Evolutionary conservation across 2,329 filamentous ascomycete species (phyloP).

Genomic region (Aspergillus latus): DNA sequence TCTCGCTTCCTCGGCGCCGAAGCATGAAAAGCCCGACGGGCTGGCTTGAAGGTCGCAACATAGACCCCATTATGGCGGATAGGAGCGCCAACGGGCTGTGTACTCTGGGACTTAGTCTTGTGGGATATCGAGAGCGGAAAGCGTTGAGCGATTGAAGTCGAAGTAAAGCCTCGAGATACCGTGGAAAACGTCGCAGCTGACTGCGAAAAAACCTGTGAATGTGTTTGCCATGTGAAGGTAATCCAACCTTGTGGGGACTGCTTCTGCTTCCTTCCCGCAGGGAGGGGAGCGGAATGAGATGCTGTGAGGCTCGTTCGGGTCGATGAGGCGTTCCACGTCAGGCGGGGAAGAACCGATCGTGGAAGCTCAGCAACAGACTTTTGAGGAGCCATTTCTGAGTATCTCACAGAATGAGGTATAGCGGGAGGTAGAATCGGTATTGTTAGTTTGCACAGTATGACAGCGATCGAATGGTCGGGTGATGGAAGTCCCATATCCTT

Average conservation of each 20-base stretch:
- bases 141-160: constrained; percentile 24
- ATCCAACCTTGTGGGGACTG: constrained; percentile 26
- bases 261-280: constrained; percentile 24
- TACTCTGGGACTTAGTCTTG: constrained; percentile 15
- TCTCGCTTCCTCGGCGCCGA: constrained; percentile 65
- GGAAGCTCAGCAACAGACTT: constrained; percentile 46
- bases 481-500: too few relatives aligned
- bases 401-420: background rate
- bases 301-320: constrained; percentile 32
- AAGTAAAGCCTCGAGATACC: constrained; percentile 16
- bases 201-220: constrained; percentile 11
- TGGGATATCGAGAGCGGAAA: constrained; percentile 16
- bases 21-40: constrained; percentile 60
- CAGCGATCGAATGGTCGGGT: too few relatives aligned
- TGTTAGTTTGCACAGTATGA: too few relatives aligned
- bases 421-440: background rate
- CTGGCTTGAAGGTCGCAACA: constrained; percentile 44
- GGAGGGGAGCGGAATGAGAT: constrained; percentile 27
- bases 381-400: constrained; percentile 39
- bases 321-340: constrained; percentile 43
- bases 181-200: constrained; percentile 13
- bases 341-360: constrained; percentile 43
- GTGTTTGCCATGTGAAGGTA: constrained; percentile 24
- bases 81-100: constrained; percentile 30
- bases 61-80: constrained; percentile 50